Conservation (phyloP, 495 filamentous ascomycete species). For the Bacidia rubella region DNA sequence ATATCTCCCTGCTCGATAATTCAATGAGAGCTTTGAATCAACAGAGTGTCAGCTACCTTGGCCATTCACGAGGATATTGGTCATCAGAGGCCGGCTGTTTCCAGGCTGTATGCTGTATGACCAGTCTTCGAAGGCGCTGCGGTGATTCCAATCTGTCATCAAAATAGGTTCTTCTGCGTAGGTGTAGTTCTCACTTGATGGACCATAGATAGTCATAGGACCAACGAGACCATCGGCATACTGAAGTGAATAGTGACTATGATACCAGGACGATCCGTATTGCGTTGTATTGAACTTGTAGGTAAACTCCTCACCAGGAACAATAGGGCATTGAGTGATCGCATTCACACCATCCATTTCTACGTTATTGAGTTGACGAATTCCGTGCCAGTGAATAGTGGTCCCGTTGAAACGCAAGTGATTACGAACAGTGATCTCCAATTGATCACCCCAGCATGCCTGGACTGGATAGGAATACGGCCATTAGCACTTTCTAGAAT, state of each 20-base stretch:
- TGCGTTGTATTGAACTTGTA: constrained; percentile 33
- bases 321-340: constrained; percentile 38
- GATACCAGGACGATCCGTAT: constrained; percentile 37
- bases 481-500: constrained; percentile 5
- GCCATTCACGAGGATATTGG: constrained; percentile 25
- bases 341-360: constrained; percentile 33
- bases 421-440: constrained; percentile 10
- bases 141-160: constrained; percentile 17
- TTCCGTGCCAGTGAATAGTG: constrained; percentile 45
- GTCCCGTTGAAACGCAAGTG: constrained; percentile 25
- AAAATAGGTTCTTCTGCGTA: constrained; percentile 15
- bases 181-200: constrained; percentile 24
- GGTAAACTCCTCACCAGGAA: constrained; percentile 24
- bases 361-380: constrained; percentile 35
- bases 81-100: constrained; percentile 13
- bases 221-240: constrained; percentile 11
- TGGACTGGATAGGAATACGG: constrained; percentile 5
- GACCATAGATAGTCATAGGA: constrained; percentile 29
- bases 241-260: constrained; percentile 34
- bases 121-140: constrained; percentile 8
- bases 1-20: neutral
- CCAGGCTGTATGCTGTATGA: neutral
- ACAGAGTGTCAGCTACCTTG: too few species aligned
- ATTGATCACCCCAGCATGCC: constrained; percentile 18
- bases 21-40: constrained; percentile 33